Evolutionary conservation across 768 basidiomycete species (phyloP).

Genomic region (Pulveroboletus sp.): DNA sequence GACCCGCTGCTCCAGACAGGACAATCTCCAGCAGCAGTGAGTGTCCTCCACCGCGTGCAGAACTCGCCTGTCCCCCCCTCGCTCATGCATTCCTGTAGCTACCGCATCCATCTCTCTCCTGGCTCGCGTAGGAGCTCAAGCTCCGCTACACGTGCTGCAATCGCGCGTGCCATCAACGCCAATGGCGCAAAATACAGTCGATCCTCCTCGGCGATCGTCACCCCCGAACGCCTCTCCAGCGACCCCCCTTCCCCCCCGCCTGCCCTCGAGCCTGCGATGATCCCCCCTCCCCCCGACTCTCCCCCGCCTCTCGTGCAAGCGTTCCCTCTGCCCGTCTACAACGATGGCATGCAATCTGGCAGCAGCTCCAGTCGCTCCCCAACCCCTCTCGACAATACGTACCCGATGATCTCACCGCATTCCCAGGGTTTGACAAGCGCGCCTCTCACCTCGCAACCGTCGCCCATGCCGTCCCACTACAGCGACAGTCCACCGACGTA

Average conservation of each 20-base stretch:
- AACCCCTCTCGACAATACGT: conserved; percentile 41
- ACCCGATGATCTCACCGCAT: conserved; percentile 34
- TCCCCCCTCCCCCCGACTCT: conserved; percentile 47
- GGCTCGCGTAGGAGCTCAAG: conserved; percentile 65
- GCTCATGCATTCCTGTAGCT: conserved; percentile 39
- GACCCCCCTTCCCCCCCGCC: conserved; percentile 35
- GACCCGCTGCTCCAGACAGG: conserved; percentile 84
- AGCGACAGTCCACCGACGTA: conserved; percentile 29
- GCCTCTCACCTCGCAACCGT: conserved; percentile 27
- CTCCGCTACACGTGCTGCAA: conserved; percentile 52
- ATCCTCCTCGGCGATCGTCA: conserved; percentile 19
- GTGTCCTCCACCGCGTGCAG: too few relatives aligned
- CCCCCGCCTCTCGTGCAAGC: conserved; percentile 53
- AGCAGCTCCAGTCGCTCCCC: conserved; percentile 40
- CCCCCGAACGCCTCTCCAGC: conserved; percentile 25
- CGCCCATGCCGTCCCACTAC: conserved; percentile 28
- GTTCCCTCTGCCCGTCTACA: conserved; percentile 23
- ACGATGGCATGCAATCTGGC: conserved; percentile 28
- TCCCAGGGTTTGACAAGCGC: conserved; percentile 36
- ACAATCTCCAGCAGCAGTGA: conserved; percentile 61
- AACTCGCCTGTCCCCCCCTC: neutral
- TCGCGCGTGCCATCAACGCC: conserved; percentile 39
- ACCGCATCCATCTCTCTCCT: conserved; percentile 77
- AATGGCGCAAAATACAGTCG: conserved; percentile 23
- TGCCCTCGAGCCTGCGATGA: conserved; percentile 40